A percentile compares a stretch with the other conserved stretches of the same genome.
These are phyloP conservation scores for Mercurialis annua DNA, from an alignment of 345 rosid genomes.

Conservation along the genomic window DNA sequence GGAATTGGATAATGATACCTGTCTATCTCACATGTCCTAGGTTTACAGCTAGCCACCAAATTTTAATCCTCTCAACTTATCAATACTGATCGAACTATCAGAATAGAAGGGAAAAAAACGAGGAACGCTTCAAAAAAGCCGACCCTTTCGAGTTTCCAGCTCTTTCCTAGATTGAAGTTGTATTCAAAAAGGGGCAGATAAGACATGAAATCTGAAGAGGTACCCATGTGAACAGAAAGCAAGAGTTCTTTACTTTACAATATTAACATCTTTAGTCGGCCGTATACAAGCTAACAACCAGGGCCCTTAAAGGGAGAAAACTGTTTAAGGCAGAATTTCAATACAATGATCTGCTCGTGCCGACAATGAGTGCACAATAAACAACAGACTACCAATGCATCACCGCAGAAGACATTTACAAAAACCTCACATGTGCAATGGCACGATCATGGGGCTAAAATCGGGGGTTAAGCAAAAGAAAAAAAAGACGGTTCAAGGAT, in stretches of 20 bases:
- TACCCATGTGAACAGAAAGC: background rate
- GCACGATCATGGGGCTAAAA: conserved; percentile 5
- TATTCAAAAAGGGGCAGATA: background rate
- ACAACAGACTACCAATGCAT: conserved; percentile 13
- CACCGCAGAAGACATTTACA: conserved; percentile 20
- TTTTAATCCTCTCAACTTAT: no score
- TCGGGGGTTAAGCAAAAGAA: no score
- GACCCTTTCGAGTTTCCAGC: no score
- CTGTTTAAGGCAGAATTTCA: background rate
- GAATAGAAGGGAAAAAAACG: no score
- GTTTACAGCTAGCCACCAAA: no score
- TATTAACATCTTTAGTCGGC: background rate
- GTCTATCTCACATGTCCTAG: no score
- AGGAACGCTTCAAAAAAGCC: no score
- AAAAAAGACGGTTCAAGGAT: background rate
- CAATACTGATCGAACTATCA: no score
- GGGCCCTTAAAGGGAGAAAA: background rate
- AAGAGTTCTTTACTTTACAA: background rate
- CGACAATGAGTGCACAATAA: background rate
- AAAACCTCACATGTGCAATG: conserved; percentile 18
- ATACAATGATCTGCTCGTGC: conserved; percentile 9
- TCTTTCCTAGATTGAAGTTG: no score
- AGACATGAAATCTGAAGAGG: background rate
- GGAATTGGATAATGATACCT: no score
- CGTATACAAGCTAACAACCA: conserved; percentile 1